Evolutionary conservation across 192 early-diverging fungal species (phyloP), one percentile per base, ranked within the genome.

Genomic region (Linnemannia exigua): DNA sequence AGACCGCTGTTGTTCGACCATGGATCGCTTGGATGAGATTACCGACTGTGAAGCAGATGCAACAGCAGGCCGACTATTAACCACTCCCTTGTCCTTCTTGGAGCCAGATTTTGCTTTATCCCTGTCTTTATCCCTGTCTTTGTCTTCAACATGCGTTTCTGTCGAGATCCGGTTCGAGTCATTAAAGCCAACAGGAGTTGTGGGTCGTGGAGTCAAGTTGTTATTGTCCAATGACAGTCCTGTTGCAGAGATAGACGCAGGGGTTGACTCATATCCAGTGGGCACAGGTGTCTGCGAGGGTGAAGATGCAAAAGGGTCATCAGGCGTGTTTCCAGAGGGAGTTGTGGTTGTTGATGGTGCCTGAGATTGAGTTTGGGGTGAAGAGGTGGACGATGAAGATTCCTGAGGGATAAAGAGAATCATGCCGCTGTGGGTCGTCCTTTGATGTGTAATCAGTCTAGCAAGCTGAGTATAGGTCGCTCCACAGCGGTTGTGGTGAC

Each of bases 351-450:
- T 5, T 19, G 75, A 73, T 46, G 41, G 52, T 3, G 77, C 36
- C 20, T 58, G 50, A 36, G 74, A 48, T 28, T 75, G 74, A 25
- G n/a, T 9, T 35, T 74, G 72, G n/a, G 66, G 46, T 1, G 77
- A 15, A 16, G 82, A 75, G 15, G 76, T 74, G 1, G 76, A 84
- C 44, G 75, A 66, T 5, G 75, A 69, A n/a, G 82, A 74, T 37
- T 79, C 74, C 61, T 86, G 84, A 20, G 84, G 84, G 78, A 86
- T 86, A 66, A 86, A 86, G 35, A 86, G 84, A 47, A 86, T 86
- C 78, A 77, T 86, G 52, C 84, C 84, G 22, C 77, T 79, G 67
- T 86, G 84, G 2, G 84, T 86, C 9, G 84, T 86, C 31, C 84
- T 74, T 41, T 86, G 84, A 52, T 86, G 84, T 0, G 84, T 86